These are phyloP conservation scores for Daedaleopsis sinensis DNA, from an alignment of 768 basidiomycete genomes.

Conservation along the genomic window DNA sequence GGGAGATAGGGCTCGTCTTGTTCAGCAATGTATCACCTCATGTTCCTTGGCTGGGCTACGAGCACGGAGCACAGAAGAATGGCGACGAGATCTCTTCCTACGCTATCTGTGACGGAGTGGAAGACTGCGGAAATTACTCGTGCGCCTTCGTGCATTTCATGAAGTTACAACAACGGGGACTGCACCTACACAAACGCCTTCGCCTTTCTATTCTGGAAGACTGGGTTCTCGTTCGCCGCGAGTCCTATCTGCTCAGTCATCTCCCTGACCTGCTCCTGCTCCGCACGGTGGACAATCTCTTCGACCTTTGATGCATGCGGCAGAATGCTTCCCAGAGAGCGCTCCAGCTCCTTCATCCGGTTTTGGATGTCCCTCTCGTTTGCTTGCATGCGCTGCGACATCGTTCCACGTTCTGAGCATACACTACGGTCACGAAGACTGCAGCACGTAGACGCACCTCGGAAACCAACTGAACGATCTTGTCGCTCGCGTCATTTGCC, in stretches of 20 bases:
- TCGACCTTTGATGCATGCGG: not conserved
- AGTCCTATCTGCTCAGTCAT: not conserved
- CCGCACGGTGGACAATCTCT: not conserved
- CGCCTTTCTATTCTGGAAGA: not conserved
- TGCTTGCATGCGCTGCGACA: not conserved
- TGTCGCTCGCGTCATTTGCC: slow-evolving; percentile 4
- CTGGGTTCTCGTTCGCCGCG: slow-evolving; percentile 1
- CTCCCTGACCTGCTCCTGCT: not conserved
- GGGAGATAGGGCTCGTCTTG: no score
- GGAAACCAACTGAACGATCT: not conserved
- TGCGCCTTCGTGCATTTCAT: no score
- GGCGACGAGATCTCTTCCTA: no score
- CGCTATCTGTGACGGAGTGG: no score
- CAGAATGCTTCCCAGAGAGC: not conserved
- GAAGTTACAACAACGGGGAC: no score
- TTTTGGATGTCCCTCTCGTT: not conserved
- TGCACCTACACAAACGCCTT: not conserved
- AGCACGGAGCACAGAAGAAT: no score
- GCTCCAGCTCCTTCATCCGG: not conserved
- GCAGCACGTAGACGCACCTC: not conserved
- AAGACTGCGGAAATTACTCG: no score
- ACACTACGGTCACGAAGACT: not conserved
- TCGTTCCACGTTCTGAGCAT: not conserved
- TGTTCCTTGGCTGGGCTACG: no score
- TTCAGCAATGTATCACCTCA: no score